phyloP scores from a whole-genome alignment of 163 green algal genomes.

The Chlorella variabilis region DNA sequence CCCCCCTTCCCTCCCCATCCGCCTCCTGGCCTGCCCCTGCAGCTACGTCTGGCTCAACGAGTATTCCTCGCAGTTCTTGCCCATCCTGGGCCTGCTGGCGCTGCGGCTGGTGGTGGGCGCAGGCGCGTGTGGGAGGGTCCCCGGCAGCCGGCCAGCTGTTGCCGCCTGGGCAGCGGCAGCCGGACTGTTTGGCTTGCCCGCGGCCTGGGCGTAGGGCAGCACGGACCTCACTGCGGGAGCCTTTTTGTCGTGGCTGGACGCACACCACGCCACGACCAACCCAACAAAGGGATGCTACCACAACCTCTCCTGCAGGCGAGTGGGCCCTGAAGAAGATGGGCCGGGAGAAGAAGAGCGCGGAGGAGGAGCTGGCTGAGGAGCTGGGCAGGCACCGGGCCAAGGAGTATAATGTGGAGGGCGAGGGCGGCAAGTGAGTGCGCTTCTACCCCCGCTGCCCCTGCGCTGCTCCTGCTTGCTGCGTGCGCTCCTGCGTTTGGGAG shows the following conservation, averaged over 20 bases:
- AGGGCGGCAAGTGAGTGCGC: slow-evolving; percentile 20
- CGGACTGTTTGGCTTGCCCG: too few relatives aligned
- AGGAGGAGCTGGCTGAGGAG: slow-evolving; percentile 70
- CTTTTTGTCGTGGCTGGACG: too few relatives aligned
- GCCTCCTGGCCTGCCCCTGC: background rate
- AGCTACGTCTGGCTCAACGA: slow-evolving; percentile 58
- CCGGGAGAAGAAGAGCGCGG: slow-evolving; percentile 63
- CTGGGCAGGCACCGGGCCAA: slow-evolving; percentile 55
- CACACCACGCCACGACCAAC: too few relatives aligned
- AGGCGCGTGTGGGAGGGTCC: background rate
- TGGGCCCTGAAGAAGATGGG: slow-evolving; percentile 50
- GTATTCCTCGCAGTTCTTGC: slow-evolving; percentile 59
- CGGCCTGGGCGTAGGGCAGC: too few relatives aligned
- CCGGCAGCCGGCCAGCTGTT: background rate
- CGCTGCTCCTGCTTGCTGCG: too few relatives aligned
- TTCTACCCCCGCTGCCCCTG: background rate
- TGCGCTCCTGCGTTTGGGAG: too few relatives aligned
- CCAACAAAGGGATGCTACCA: too few relatives aligned
- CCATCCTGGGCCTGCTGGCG: slow-evolving; percentile 58
- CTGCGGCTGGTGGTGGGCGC: slow-evolving; percentile 55
- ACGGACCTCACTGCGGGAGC: too few relatives aligned
- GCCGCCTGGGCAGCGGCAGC: too few relatives aligned
- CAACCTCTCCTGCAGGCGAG: too few relatives aligned
- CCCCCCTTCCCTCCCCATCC: background rate
- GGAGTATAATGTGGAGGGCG: slow-evolving; percentile 66